These are phyloP conservation scores for Insectozyma bohioensis DNA, from an alignment of 1,139 yeast species.

Conservation along the genomic window DNA sequence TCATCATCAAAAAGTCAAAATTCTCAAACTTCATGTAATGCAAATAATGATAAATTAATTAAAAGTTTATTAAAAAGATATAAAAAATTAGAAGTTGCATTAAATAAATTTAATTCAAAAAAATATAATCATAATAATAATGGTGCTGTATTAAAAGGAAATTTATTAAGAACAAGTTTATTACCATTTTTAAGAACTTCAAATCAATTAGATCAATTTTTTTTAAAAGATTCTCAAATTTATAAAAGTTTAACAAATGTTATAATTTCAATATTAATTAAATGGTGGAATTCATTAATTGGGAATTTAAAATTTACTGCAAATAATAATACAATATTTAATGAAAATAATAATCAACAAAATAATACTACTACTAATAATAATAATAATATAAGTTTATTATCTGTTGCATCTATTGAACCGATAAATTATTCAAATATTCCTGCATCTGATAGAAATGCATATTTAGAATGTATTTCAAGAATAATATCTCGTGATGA, in stretches of 20 bases:
- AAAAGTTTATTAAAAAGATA: constrained; percentile 35
- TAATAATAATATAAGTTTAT: too few species aligned
- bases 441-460: constrained; percentile 53
- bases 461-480: constrained; percentile 72
- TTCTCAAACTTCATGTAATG: constrained; percentile 7
- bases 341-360: too few species aligned
- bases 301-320: constrained; percentile 28
- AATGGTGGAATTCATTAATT: constrained; percentile 71
- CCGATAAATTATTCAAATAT: constrained; percentile 11
- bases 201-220: constrained; percentile 25
- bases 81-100: constrained; percentile 45
- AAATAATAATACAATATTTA: constrained; percentile 1
- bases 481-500: constrained; percentile 63
- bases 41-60: constrained; percentile 25
- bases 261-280: constrained; percentile 41
- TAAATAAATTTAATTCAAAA: constrained; percentile 51
- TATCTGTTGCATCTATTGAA: constrained; percentile 2
- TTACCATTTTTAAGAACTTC: constrained; percentile 59
- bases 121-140: constrained; percentile 22
- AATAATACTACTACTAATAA: too few species aligned
- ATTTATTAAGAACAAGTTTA: constrained; percentile 63
- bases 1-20: constrained; percentile 5
- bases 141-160: constrained; percentile 56
- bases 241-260: constrained; percentile 37
- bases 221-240: constrained; percentile 24